Evolutionary conservation across 2,329 filamentous ascomycete species (phyloP).

Genomic region (Claviceps sp.): DNA sequence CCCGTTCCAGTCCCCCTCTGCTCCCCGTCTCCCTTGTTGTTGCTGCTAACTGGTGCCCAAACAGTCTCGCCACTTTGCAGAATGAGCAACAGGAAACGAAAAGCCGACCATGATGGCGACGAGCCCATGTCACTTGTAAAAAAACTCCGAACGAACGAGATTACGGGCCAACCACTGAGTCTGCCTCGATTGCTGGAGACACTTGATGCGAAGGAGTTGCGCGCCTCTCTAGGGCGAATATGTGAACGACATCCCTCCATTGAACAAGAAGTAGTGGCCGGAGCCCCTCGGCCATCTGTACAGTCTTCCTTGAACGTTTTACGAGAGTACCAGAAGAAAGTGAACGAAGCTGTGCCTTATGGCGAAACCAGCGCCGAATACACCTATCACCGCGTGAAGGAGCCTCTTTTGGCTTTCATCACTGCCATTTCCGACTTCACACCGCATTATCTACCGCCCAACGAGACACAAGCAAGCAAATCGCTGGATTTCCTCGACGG

Average conservation of each 20-base stretch:
- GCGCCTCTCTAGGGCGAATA: conserved; percentile 76
- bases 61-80: conserved; percentile 33
- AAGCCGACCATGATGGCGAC: conserved; percentile 65
- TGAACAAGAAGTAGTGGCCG: conserved; percentile 67
- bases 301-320: conserved; percentile 69
- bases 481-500: conserved; percentile 82
- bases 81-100: conserved; percentile 61
- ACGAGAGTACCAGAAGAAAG: conserved; percentile 62
- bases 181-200: conserved; percentile 79
- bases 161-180: conserved; percentile 42
- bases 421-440: conserved; percentile 91
- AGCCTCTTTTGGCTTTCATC: conserved; percentile 65
- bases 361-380: conserved; percentile 81
- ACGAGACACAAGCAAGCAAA: conserved; percentile 68
- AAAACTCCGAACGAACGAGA: conserved; percentile 49
- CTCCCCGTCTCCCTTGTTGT: neutral
- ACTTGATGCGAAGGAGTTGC: conserved; percentile 71
- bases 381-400: conserved; percentile 83
- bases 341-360: conserved; percentile 74
- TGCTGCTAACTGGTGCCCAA: neutral
- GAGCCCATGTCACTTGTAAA: conserved; percentile 81
- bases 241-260: conserved; percentile 83
- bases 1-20: neutral
- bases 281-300: conserved; percentile 79
- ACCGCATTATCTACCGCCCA: conserved; percentile 85